Percentiles rank a stretch among this genome's conserved stretches.
Evolutionary conservation across 306 rosid species (phyloP).

Genomic region (Oxytropis ochrocephala): DNA sequence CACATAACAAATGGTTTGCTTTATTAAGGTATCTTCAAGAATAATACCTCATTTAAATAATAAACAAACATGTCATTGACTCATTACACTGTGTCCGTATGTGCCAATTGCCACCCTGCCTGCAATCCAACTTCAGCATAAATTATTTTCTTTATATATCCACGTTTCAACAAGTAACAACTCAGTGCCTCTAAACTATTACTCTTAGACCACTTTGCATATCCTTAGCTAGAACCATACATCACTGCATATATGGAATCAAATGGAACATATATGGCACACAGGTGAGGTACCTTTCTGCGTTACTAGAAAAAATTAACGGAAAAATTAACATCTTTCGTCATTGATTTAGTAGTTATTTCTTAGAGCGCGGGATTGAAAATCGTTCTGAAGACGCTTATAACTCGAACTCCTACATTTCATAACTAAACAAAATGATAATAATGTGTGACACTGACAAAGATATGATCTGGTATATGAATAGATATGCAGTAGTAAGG

Average conservation of each 20-base stretch:
- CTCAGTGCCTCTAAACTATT: not conserved
- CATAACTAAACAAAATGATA: not conserved
- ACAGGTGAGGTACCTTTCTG: not conserved
- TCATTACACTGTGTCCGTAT: not conserved
- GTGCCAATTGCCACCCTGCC: not conserved
- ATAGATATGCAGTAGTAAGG: conserved; percentile 11
- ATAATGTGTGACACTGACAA: not conserved
- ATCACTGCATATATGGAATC: not conserved
- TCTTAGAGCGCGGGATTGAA: too few species aligned
- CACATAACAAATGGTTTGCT: not conserved
- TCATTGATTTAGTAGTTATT: too few species aligned
- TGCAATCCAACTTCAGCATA: not conserved
- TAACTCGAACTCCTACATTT: not conserved
- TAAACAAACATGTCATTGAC: not conserved
- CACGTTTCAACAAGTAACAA: not conserved
- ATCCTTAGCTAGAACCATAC: not conserved
- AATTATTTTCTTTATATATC: not conserved
- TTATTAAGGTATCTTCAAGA: not conserved
- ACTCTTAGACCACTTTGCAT: not conserved
- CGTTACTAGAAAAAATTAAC: too few species aligned
- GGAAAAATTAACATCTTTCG: too few species aligned
- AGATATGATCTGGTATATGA: not conserved
- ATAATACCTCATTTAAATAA: not conserved
- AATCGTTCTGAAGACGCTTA: not conserved
- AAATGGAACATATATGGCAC: not conserved